Evolutionary conservation across 768 basidiomycete species (phyloP).

Genomic region (Leccinellum rugosiceps): DNA sequence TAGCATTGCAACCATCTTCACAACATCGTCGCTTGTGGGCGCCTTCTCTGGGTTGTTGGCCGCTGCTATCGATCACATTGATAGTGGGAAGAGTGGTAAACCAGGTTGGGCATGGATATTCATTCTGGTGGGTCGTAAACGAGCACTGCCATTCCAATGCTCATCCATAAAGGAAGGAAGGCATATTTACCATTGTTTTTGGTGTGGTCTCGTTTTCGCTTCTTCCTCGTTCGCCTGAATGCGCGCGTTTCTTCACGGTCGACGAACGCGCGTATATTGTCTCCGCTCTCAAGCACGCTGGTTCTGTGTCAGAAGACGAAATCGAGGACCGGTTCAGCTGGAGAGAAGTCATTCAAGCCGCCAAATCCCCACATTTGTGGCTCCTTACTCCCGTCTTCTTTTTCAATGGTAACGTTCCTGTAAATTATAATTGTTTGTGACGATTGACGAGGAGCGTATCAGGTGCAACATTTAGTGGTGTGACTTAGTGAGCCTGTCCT

Average conservation of each 20-base stretch:
- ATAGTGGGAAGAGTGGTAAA: constrained; percentile 43
- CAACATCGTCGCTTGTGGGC: constrained; percentile 48
- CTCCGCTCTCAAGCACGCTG: too few relatives aligned
- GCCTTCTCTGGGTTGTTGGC: constrained; percentile 62
- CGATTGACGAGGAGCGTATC: background rate
- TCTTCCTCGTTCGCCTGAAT: constrained; percentile 42
- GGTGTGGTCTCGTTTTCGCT: constrained; percentile 50
- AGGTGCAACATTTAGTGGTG: constrained; percentile 17
- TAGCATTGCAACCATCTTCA: constrained; percentile 39
- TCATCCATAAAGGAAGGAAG: constrained; percentile 49
- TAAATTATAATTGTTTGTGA: background rate
- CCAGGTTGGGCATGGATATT: constrained; percentile 64
- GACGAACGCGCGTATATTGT: constrained; percentile 50
- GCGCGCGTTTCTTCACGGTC: constrained; percentile 47
- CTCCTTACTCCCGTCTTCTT: constrained; percentile 45
- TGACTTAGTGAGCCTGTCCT: constrained; percentile 27
- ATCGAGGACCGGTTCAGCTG: constrained; percentile 50
- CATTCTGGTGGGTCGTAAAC: too few relatives aligned
- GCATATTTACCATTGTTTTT: constrained; percentile 57
- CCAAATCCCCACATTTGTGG: constrained; percentile 52
- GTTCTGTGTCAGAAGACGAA: constrained; percentile 39
- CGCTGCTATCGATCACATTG: constrained; percentile 51
- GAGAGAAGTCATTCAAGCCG: constrained; percentile 49
- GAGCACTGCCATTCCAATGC: too few relatives aligned
- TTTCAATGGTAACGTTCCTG: constrained; percentile 40